Conservation (phyloP, 2,329 filamentous ascomycete species). For the Calonectria honghensis region DNA sequence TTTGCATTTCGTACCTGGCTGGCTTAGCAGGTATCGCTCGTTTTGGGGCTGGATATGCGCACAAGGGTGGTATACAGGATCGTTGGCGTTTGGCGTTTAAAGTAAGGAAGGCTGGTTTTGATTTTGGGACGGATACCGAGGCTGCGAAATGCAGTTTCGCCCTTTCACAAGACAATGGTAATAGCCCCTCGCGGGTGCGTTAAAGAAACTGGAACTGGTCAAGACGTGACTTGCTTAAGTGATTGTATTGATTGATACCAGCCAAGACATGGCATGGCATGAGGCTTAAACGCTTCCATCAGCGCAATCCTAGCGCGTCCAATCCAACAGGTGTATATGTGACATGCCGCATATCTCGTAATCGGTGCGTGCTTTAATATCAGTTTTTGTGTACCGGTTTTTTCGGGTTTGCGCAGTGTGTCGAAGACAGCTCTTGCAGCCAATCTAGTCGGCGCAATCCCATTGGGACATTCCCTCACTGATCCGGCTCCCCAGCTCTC, state of each 20-base stretch:
- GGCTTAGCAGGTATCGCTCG: conserved; percentile 47
- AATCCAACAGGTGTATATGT: conserved; percentile 2
- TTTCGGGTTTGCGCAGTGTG: neutral
- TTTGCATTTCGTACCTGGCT: conserved; percentile 37
- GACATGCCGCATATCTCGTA: conserved; percentile 10
- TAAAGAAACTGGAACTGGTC: neutral
- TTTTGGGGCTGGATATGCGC: conserved; percentile 50
- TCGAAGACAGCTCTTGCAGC: neutral
- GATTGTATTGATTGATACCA: conserved; percentile 25
- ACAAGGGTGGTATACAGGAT: conserved; percentile 47
- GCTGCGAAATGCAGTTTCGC: conserved; percentile 24
- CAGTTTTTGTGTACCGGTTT: conserved; percentile 8
- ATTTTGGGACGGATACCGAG: conserved; percentile 37
- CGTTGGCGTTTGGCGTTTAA: conserved; percentile 46
- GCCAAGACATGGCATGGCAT: neutral
- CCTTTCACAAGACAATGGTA: conserved; percentile 35
- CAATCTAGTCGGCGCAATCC: neutral
- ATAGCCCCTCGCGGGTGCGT: conserved; percentile 35
- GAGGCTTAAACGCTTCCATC: neutral
- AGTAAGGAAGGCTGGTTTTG: conserved; percentile 32
- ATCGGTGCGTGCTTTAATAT: neutral
- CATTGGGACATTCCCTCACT: neutral
- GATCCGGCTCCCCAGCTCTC: conserved; percentile 26
- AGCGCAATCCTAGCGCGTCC: neutral
- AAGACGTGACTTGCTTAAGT: conserved; percentile 8